Base-by-base conservation (phyloP, 108 stramenopile genomes). In the Ochromonas danica region DNA sequence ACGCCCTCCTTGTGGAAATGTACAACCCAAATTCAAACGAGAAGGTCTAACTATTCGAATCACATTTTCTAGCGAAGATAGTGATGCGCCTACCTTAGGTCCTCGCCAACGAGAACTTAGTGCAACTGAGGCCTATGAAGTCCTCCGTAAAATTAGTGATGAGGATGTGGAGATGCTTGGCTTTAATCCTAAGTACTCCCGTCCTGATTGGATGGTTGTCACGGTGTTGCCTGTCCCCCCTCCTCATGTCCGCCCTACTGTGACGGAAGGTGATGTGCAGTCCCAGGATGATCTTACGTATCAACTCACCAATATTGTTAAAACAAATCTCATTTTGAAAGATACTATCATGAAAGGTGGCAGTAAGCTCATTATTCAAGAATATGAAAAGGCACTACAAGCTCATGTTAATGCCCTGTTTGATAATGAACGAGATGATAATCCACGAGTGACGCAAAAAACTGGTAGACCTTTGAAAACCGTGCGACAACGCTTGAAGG, bases 231-330 rank as follows among this genome's bases (percentile, higher is more conserved):
- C 98, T 36, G 95, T 99, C 38, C 94, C 96, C 28, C 98, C 98
- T 3, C 90, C 96, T 35, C 98, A 99, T 87, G 96, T 99, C n/a
- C 95, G 98, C 14, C 98, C 98, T 65, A 88, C 87, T 40, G 94
- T 98, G 36, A 87, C 81, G 67, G 81, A 90, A 77, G 93, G 91
- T 0, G 95, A 93, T 51, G 85, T 83, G 38, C 88, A 91, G 27
- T 92, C 90, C 35, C 94, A 97, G 72, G 98, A 99, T 79, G 98
- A 99, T 79, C 86, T 99, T 72, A 99, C 98, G 67, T 95, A 96
- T 81, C 94, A 95, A 85, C 89, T 97, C 51, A 93, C 93, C 79
- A 95, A 96, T 81, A 94, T 96, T 81, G 90, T 97, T 80, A 97
- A 98, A 86, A 90, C 86, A 42, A 97, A 97, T 87, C 88, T 93